Base-by-base conservation (phyloP, 1,284 basidiomycete genomes). In the Ustilago hordei region DNA sequence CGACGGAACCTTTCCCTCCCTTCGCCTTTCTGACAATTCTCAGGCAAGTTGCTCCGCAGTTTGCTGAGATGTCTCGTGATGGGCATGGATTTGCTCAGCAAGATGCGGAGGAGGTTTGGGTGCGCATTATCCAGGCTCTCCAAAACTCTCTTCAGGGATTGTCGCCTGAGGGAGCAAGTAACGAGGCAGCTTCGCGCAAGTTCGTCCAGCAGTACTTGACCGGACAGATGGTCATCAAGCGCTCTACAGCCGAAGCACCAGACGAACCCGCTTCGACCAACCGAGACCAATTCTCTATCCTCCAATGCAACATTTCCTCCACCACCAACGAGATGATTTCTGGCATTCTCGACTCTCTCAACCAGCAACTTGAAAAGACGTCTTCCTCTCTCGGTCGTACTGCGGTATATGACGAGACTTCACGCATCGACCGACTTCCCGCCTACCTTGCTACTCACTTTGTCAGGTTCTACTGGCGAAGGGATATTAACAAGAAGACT, bases 31-130 rank as follows among this genome's bases (percentile, higher is more conserved):
- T 97, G 34, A 75, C 73, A 47, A 80, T 91, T 32, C 89, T 98
- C 45, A 90, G 95, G 23, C 89, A 90, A 62, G 90, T 92, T 1
- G 92, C 94, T 19, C 96, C 96, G 3, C 97, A 98, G 86, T 99
- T 99, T 82, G 93, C 92, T 5, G 95, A 99, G 85, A 86, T 89
- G 88, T 62, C 71, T 0, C 75, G 81, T 23, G 73, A 75, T 15
- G 89, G 89, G 7, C 71, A 74, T 38, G 73, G 78, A 23, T 96
- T 91, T 81, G 92, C 95, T 2, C 96, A 98, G 86, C 96, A 98
- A 64, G 96, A 99, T 85, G 96, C 96, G 13, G 96, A 98, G 84
- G 96, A 99, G 86, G 97, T 94, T 70, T 98, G 93, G 90, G 91
- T 90, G 2, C 91, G 93, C 64, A 91, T 98, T 72, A 88, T 95